These are phyloP conservation scores for Dendrocalamus sinicus DNA, from an alignment of 176 grass and related monocot genomes.

Conservation along the genomic window DNA sequence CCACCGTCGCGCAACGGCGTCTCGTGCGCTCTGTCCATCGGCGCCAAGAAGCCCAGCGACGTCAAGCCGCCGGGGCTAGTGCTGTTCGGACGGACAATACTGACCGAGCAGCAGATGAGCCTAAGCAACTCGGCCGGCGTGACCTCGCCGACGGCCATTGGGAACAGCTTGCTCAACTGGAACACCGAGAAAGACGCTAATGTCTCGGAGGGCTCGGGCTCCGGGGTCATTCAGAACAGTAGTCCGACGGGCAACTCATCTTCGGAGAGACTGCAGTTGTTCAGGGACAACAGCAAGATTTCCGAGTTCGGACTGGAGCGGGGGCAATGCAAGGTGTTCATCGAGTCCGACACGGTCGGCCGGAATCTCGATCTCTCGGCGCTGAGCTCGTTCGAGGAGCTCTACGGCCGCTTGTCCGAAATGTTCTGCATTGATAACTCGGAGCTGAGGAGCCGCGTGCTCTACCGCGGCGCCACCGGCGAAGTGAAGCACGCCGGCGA, in stretches of 20 bases:
- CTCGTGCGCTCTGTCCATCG: slow-evolving; percentile 33
- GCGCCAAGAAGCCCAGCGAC: slow-evolving; percentile 41
- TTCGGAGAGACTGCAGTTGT: slow-evolving; percentile 32
- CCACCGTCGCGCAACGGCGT: slow-evolving; percentile 12
- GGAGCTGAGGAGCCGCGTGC: slow-evolving; percentile 70
- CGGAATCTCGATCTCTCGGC: slow-evolving; percentile 73
- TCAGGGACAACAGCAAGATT: not conserved
- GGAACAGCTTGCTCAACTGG: slow-evolving; percentile 40
- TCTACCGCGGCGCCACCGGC: slow-evolving; percentile 64
- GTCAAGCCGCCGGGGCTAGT: slow-evolving; percentile 57
- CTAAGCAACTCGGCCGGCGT: slow-evolving; percentile 21
- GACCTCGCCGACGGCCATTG: slow-evolving; percentile 25
- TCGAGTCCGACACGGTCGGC: slow-evolving; percentile 81
- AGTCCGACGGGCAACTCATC: slow-evolving; percentile 45
- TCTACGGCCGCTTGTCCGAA: slow-evolving; percentile 67
- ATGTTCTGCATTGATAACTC: slow-evolving; percentile 71
- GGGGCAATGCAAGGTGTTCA: slow-evolving; percentile 88
- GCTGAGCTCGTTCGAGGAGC: slow-evolving; percentile 72
- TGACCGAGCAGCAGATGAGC: slow-evolving; percentile 79
- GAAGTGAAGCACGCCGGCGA: slow-evolving; percentile 71
- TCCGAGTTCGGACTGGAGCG: slow-evolving; percentile 45
- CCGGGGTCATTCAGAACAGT: slow-evolving; percentile 66
- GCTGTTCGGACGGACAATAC: slow-evolving; percentile 80
- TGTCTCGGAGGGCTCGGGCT: slow-evolving; percentile 70
- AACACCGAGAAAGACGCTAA: slow-evolving; percentile 64